phyloP scores from a whole-genome alignment of 371 early-diverging fungal genomes.

The Dichotomocladium elegans region DNA sequence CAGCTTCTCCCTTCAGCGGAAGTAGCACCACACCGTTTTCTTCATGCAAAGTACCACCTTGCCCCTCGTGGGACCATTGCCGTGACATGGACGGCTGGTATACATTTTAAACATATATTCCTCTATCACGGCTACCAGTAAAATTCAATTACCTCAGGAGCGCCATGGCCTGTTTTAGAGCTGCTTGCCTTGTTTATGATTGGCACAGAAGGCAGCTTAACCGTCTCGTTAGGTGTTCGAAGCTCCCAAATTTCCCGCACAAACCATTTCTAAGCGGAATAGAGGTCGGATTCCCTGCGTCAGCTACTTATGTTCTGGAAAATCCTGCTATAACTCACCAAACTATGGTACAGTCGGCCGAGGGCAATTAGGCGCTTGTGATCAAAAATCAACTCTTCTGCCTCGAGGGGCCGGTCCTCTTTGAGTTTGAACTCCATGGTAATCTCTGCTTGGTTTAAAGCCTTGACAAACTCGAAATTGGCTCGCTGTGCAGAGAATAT shows the following conservation, averaged over 20 bases:
- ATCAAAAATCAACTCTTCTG: conserved; percentile 84
- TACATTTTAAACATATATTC: background rate
- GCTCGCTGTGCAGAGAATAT: conserved; percentile 19
- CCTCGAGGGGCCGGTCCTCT: conserved; percentile 70
- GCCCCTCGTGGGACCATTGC: conserved; percentile 10
- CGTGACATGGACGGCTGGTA: conserved; percentile 7
- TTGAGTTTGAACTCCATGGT: conserved; percentile 74
- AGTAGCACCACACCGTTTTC: conserved; percentile 14
- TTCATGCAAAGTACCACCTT: conserved; percentile 1
- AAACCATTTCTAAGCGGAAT: conserved; percentile 65
- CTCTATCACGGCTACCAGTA: background rate
- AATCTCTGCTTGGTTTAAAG: conserved; percentile 65
- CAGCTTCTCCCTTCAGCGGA: conserved; percentile 38
- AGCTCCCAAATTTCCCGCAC: conserved; percentile 66
- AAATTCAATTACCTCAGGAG: background rate
- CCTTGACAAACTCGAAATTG: conserved; percentile 30
- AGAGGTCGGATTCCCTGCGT: no score
- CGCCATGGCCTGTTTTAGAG: background rate
- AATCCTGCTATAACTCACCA: conserved; percentile 62
- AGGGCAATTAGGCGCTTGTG: conserved; percentile 67
- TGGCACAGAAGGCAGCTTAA: background rate
- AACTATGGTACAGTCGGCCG: conserved; percentile 77
- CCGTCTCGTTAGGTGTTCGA: conserved; percentile 25
- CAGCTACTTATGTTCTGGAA: background rate
- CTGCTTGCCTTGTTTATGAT: no score